Evolutionary conservation across 1,284 basidiomycete species (phyloP), one percentile per base, ranked within the genome.

Genomic region (Bjerkandera adusta): DNA sequence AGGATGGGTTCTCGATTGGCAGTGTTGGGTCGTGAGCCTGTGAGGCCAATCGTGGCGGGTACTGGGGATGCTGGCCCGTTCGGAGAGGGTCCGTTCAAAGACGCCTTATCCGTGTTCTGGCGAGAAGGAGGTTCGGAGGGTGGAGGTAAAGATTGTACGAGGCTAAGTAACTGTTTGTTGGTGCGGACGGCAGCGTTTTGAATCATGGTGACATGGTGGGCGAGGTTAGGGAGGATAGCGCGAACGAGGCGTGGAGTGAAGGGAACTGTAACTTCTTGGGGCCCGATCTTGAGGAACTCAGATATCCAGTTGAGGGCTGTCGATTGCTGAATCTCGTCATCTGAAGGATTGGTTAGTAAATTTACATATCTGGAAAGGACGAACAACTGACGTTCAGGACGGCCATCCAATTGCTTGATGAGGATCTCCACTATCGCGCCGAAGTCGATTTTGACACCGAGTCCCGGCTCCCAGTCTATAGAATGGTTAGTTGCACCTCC

Each of bases 181-280:
- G 93, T 93, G 36, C 86, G 81, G 37, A 83, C 77, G 0, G 97
- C 97, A 3, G 90, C 89, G 1, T 79, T 76, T 58, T 95, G 91
- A 51, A 99, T 98, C 71, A 90, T 88, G 0, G 85, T 75, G 43
- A 87, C 87, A 57, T 94, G 90, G 56, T 96, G 94, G 0, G 97
- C 93, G 27, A 99, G 83, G 61, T 94, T 97, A 1, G 94, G 93
- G 12, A 99, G 77, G 49, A 99, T 89, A 12, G 91, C 91, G 5
- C 89, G 87, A 37, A 99, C 89, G 33, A 99, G 82, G 27, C 90
- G 83, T 1, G 97, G 94, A 0, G 94, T 95, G 61, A 97, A 97
- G 2, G 92, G 90, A 20, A 99, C 83, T 71, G 98, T 90, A 42
- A 97, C 92, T 58, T 92, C 89, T 52, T 90, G 85, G 5, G 88